A percentile compares a stretch with the other conserved stretches of the same genome.
These are phyloP conservation scores for Raffaelea albimanens DNA, from an alignment of 2,329 filamentous ascomycete genomes.

Conservation along the genomic window DNA sequence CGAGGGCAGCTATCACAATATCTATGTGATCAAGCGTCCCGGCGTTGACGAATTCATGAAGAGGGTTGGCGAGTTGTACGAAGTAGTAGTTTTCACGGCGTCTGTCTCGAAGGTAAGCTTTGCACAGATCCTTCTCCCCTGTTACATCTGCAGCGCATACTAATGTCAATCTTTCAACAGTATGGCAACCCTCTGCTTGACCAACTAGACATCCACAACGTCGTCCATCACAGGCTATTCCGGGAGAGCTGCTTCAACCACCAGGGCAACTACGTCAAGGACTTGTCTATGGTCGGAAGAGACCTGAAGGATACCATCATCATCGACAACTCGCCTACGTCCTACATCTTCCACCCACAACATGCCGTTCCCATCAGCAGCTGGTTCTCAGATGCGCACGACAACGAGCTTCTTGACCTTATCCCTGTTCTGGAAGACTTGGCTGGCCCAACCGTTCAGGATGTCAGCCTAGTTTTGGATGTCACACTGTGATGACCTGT, in stretches of 20 bases:
- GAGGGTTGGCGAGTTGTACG: conserved; percentile 91
- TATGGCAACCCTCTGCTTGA: conserved; percentile 95
- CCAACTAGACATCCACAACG: conserved; percentile 93
- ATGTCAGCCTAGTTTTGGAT: conserved; percentile 96
- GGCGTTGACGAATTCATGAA: conserved; percentile 99
- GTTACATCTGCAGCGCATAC: background rate
- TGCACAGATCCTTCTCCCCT: background rate
- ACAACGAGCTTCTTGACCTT: conserved; percentile 94
- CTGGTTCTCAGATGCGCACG: conserved; percentile 99
- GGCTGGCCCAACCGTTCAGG: conserved; percentile 76
- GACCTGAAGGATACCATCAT: conserved; percentile 97
- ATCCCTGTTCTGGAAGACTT: conserved; percentile 98
- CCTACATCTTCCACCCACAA: conserved; percentile 98
- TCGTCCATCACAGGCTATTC: conserved; percentile 93
- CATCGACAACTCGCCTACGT: conserved; percentile 98
- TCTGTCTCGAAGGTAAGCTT: conserved; percentile 84
- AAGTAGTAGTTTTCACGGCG: conserved; percentile 97
- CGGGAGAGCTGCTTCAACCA: conserved; percentile 99
- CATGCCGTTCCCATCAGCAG: conserved; percentile 98
- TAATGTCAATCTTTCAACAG: conserved; percentile 31
- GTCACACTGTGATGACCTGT: conserved; percentile 56
- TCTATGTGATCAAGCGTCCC: conserved; percentile 98
- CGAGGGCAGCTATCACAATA: conserved; percentile 97
- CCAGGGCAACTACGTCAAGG: conserved; percentile 99
- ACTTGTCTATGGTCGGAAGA: conserved; percentile 90